These are phyloP conservation scores for Amaranthus cruentus DNA, from an alignment of 148 eudicot species.

Conservation along the genomic window DNA sequence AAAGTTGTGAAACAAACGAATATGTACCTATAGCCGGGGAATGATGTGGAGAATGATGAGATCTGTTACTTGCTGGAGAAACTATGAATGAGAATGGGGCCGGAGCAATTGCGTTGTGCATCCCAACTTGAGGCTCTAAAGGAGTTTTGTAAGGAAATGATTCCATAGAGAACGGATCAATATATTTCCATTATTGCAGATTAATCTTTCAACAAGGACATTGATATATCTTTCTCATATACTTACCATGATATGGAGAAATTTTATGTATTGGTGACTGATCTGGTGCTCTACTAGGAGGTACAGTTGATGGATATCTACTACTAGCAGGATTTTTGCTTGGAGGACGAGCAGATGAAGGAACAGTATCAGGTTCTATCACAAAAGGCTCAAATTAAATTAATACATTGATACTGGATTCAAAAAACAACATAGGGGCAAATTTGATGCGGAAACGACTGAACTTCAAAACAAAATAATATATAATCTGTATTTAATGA, in stretches of 20 bases:
- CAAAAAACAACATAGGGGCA: background rate
- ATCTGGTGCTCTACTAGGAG: slow-evolving; percentile 40
- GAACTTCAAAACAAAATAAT: background rate
- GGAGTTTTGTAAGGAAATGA: slow-evolving; percentile 13
- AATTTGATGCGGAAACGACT: background rate
- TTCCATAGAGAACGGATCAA: slow-evolving; percentile 2
- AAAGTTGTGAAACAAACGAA: background rate
- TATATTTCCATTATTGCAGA: background rate
- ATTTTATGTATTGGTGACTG: slow-evolving; percentile 20
- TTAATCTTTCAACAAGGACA: background rate
- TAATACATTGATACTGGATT: background rate
- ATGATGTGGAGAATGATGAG: slow-evolving; percentile 17
- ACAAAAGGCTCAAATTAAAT: background rate
- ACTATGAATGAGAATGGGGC: slow-evolving; percentile 18
- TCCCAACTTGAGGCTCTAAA: slow-evolving; percentile 18
- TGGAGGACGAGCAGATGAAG: slow-evolving; percentile 27
- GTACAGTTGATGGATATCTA: slow-evolving; percentile 37
- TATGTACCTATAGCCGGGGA: slow-evolving; percentile 16
- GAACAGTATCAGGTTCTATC: slow-evolving; percentile 23
- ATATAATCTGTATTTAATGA: no score
- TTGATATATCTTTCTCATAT: background rate
- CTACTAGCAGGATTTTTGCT: slow-evolving; percentile 14
- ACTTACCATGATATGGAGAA: slow-evolving; percentile 25
- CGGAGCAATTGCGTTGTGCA: slow-evolving; percentile 24
- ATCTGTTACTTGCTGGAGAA: slow-evolving; percentile 15